Conservation (phyloP, 2,329 filamentous ascomycete genomes). For the Talaromyces sp. region DNA sequence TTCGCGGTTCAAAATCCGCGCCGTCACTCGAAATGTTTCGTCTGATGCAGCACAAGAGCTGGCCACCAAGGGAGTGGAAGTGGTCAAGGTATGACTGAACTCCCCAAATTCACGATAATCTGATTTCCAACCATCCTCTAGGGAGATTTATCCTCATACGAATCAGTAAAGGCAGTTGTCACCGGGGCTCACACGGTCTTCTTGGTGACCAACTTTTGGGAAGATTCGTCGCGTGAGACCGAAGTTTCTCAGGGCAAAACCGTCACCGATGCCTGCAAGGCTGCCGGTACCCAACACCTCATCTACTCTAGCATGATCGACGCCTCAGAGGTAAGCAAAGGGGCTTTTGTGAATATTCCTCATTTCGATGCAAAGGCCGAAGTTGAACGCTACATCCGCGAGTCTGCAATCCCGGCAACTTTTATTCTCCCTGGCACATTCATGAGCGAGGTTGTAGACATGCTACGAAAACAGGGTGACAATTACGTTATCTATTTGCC, state of each 20-base stretch:
- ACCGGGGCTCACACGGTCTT: slow-evolving; percentile 46
- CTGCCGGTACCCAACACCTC: slow-evolving; percentile 20
- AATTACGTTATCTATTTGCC: slow-evolving; percentile 24
- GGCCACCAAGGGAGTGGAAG: slow-evolving; percentile 42
- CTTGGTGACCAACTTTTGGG: slow-evolving; percentile 43
- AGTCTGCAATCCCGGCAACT: slow-evolving; percentile 43
- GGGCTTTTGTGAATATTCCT: slow-evolving; percentile 27
- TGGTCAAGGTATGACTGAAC: slow-evolving; percentile 36
- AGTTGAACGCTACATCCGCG: slow-evolving; percentile 52
- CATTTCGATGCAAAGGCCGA: slow-evolving; percentile 58
- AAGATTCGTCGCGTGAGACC: slow-evolving; percentile 18
- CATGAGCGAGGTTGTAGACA: slow-evolving; percentile 42
- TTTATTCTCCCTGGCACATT: slow-evolving; percentile 53
- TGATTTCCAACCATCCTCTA: slow-evolving; percentile 13
- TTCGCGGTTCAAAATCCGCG: slow-evolving; percentile 49
- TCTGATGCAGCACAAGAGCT: slow-evolving; percentile 44
- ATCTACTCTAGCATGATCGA: slow-evolving; percentile 25
- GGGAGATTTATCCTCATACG: slow-evolving; percentile 49
- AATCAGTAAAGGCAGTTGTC: slow-evolving; percentile 41
- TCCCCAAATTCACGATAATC: not conserved
- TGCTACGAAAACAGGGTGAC: slow-evolving; percentile 23
- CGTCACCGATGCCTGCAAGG: slow-evolving; percentile 25
- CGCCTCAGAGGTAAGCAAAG: slow-evolving; percentile 19
- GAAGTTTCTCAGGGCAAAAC: slow-evolving; percentile 21
- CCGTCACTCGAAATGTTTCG: slow-evolving; percentile 48